These are phyloP conservation scores for Adansonia digitata DNA, from an alignment of 345 rosid genomes.

Conservation along the genomic window DNA sequence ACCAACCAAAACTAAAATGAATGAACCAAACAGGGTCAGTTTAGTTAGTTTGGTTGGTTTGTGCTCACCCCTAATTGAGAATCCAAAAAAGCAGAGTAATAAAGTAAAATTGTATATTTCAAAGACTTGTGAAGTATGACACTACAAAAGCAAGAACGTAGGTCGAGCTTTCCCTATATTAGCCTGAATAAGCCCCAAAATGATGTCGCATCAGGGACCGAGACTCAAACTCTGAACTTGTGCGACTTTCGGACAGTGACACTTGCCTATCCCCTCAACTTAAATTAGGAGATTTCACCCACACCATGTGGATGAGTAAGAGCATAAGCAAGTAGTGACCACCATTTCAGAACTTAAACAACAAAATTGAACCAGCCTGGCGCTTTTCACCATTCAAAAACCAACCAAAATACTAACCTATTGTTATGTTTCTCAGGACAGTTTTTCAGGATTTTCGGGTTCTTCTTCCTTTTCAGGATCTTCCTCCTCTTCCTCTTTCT, in stretches of 20 bases:
- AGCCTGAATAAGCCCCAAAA: conserved; percentile 10
- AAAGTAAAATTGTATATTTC: not conserved
- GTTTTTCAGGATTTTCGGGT: conserved; percentile 25
- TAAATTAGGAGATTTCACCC: not conserved
- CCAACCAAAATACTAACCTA: conserved; percentile 15
- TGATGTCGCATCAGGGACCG: too few relatives aligned
- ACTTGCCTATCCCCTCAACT: conserved; percentile 7
- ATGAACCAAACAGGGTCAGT: too few relatives aligned
- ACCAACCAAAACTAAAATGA: too few relatives aligned
- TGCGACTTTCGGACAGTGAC: too few relatives aligned
- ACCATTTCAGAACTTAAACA: not conserved
- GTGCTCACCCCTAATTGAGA: too few relatives aligned
- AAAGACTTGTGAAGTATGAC: not conserved
- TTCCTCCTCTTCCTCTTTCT: conserved; percentile 50
- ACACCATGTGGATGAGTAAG: conserved; percentile 5
- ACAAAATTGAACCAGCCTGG: conserved; percentile 13
- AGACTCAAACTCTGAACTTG: too few relatives aligned
- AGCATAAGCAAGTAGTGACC: not conserved
- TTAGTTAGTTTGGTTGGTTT: too few relatives aligned
- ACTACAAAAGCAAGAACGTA: not conserved
- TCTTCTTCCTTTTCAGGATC: conserved; percentile 51
- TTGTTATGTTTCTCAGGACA: conserved; percentile 18
- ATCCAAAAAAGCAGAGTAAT: not conserved
- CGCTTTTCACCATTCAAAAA: not conserved
- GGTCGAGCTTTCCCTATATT: not conserved